Percentiles rank a stretch among this genome's conserved stretches.
These are phyloP conservation scores for Pichia scutulata DNA, from an alignment of 805 yeast genomes.

Conservation along the genomic window DNA sequence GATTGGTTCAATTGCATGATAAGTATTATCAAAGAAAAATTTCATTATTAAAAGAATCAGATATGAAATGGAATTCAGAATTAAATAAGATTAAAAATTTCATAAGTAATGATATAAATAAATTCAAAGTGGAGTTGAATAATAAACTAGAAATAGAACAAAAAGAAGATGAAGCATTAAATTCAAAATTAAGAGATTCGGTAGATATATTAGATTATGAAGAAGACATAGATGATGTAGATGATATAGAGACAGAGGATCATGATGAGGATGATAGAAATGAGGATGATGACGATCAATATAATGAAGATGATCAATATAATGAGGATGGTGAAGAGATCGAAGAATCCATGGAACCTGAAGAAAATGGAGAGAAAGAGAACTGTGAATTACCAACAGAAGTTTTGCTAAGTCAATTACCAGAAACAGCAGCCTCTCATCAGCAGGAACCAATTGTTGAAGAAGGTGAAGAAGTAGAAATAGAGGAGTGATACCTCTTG, in stretches of 20 bases:
- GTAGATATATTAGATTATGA: not conserved
- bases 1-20: constrained; percentile 23
- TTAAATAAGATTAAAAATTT: constrained; percentile 18
- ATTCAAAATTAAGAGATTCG: constrained; percentile 5
- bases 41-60: constrained; percentile 14
- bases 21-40: constrained; percentile 20
- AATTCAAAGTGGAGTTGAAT: constrained; percentile 10
- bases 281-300: not conserved
- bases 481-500: not conserved
- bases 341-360: not conserved
- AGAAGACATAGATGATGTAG: constrained; percentile 3
- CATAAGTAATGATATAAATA: constrained; percentile 16
- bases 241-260: constrained; percentile 1
- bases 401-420: not conserved
- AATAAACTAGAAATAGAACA: constrained; percentile 10
- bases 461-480: constrained; percentile 2
- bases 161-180: constrained; percentile 6
- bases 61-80: constrained; percentile 24
- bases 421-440: not conserved
- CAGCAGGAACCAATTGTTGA: not conserved
- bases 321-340: not conserved
- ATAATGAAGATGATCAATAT: constrained; percentile 7
- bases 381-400: not conserved
- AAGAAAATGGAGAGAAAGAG: not conserved
- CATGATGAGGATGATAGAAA: constrained; percentile 4